phyloP scores from a whole-genome alignment of 164 flowering plant species.

The Vitis riparia region DNA sequence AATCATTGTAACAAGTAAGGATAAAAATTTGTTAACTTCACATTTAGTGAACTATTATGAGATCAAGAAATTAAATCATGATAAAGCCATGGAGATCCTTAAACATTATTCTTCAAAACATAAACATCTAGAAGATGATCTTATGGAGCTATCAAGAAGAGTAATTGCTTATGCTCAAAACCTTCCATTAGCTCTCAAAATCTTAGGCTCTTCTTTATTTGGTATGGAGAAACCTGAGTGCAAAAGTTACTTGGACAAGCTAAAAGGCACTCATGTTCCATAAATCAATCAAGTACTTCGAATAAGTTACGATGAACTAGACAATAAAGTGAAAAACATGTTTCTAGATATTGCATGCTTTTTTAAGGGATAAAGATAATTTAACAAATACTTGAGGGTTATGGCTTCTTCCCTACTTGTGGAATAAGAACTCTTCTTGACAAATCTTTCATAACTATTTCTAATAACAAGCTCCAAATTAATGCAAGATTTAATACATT shows the following conservation, averaged over 20 bases:
- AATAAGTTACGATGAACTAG: not conserved
- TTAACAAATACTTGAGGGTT: not conserved
- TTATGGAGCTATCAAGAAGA: not conserved
- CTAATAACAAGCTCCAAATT: not conserved
- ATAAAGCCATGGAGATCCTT: not conserved
- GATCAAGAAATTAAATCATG: not conserved
- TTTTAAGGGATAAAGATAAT: not conserved
- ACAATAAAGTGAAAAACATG: too few species aligned
- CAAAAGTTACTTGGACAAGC: not conserved
- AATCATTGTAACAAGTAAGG: slow-evolving; percentile 6
- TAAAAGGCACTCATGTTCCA: not conserved
- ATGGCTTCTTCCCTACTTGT: not conserved
- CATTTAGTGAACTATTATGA: not conserved
- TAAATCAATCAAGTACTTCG: not conserved
- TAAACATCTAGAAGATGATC: not conserved
- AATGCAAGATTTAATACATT: slow-evolving; percentile 16
- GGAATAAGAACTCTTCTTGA: slow-evolving; percentile 2
- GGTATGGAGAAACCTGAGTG: not conserved
- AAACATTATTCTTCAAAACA: not conserved
- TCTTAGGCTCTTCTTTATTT: not conserved
- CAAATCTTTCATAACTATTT: slow-evolving; percentile 4
- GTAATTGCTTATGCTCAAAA: not conserved
- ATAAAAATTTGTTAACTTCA: not conserved
- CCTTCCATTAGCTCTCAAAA: slow-evolving; percentile 4
- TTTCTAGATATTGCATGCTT: slow-evolving; percentile 7